phyloP scores from a whole-genome alignment of 2,329 filamentous ascomycete species.

The Aspergillus sp. region DNA sequence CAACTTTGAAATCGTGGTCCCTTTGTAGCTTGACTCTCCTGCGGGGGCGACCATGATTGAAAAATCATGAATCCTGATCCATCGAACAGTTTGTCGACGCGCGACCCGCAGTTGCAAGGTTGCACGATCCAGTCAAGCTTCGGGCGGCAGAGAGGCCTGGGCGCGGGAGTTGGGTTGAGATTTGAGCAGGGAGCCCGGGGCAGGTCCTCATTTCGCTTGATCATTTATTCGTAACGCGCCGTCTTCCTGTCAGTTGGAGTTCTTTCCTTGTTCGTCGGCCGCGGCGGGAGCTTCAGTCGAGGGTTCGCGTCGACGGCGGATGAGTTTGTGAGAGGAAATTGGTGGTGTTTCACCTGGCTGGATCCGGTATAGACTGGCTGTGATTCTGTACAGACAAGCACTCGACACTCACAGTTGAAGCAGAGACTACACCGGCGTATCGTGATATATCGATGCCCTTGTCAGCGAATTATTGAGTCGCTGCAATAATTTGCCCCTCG shows the following conservation, averaged over 20 bases:
- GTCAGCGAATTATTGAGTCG: not conserved
- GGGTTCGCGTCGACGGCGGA: not conserved
- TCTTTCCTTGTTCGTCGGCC: not conserved
- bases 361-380: not conserved
- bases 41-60: no score
- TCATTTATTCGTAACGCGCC: not conserved
- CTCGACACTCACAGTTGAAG: not conserved
- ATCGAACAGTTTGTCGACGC: not conserved
- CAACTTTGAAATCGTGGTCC: not conserved
- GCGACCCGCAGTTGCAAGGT: not conserved
- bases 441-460: not conserved
- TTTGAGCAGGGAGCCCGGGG: not conserved
- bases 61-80: no score
- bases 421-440: not conserved
- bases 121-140: not conserved
- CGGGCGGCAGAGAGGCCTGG: not conserved
- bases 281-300: not conserved
- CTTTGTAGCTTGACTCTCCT: no score
- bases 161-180: not conserved
- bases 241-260: not conserved
- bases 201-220: slow-evolving; percentile 2
- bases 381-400: not conserved
- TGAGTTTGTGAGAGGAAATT: not conserved
- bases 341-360: slow-evolving; percentile 1
- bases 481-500: not conserved